phyloP scores from a whole-genome alignment of 352 stramenopile species.

The Globisporangium viniferum region DNA sequence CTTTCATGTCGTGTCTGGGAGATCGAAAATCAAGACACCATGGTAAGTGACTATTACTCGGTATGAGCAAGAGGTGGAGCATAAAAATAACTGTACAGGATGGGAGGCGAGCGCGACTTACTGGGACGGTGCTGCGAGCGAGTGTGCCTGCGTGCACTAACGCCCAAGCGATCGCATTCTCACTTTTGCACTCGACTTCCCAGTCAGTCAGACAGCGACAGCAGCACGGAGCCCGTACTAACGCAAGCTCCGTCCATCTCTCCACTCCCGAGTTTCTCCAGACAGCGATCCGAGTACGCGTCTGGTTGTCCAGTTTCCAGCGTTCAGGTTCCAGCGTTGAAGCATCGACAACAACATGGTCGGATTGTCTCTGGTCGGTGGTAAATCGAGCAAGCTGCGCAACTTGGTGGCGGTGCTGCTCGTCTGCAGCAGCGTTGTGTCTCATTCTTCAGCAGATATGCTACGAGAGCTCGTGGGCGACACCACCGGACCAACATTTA shows the following conservation, averaged over 20 bases:
- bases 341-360: neutral
- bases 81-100: neutral
- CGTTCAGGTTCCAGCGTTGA: neutral
- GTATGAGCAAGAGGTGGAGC: neutral
- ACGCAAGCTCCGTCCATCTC: neutral
- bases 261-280: neutral
- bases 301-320: neutral
- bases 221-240: neutral
- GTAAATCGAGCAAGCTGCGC: neutral
- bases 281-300: neutral
- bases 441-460: neutral
- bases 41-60: no score
- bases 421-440: neutral
- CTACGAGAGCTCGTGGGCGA: neutral
- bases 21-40: no score
- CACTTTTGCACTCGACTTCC: constrained; percentile 5
- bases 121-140: neutral
- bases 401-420: constrained; percentile 1
- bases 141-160: neutral
- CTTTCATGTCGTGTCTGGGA: no score
- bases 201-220: neutral
- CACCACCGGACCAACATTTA: no score
- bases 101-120: neutral
- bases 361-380: neutral
- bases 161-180: constrained; percentile 1